These are phyloP conservation scores for Torulaspora gathmanii DNA, from an alignment of 805 yeast genomes.

Conservation along the genomic window DNA sequence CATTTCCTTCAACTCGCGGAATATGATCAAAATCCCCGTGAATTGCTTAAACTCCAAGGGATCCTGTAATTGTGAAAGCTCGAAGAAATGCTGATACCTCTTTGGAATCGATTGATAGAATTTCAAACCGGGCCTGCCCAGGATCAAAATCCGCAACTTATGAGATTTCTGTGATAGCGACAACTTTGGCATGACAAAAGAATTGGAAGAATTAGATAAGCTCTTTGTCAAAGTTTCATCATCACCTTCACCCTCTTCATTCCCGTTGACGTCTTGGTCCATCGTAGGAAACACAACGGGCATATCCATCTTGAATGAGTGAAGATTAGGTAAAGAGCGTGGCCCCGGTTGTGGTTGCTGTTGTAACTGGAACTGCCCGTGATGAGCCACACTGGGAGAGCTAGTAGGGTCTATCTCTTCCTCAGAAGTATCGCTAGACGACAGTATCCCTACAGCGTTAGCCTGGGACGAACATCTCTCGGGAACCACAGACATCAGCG, in stretches of 20 bases:
- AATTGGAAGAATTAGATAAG: constrained; percentile 27
- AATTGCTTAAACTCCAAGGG: constrained; percentile 16
- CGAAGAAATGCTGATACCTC: constrained; percentile 23
- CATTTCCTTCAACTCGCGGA: constrained; percentile 27
- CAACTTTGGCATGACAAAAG: constrained; percentile 35
- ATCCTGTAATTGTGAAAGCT: constrained; percentile 21
- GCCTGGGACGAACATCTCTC: constrained; percentile 21
- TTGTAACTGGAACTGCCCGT: constrained; percentile 5
- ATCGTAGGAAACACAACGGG: constrained; percentile 8
- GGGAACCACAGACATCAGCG: constrained; percentile 9
- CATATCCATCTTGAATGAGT: constrained; percentile 6
- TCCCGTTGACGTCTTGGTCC: constrained; percentile 8
- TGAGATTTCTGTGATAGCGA: constrained; percentile 22
- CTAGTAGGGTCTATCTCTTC: constrained; percentile 24
- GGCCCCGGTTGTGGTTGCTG: constrained; percentile 8
- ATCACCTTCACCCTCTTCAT: constrained; percentile 16
- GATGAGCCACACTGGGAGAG: constrained; percentile 13
- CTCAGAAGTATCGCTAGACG: constrained; percentile 34
- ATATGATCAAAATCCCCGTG: constrained; percentile 22
- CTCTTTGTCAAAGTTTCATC: constrained; percentile 25
- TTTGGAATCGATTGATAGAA: constrained; percentile 27
- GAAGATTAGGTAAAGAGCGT: constrained; percentile 4
- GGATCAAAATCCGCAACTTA: constrained; percentile 23
- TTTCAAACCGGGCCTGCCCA: constrained; percentile 28
- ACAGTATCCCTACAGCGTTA: constrained; percentile 21